A percentile compares a stretch with the other conserved stretches of the same genome.
phyloP scores from a whole-genome alignment of 73 alveolate genomes.

The Paramecium primaurelia region DNA sequence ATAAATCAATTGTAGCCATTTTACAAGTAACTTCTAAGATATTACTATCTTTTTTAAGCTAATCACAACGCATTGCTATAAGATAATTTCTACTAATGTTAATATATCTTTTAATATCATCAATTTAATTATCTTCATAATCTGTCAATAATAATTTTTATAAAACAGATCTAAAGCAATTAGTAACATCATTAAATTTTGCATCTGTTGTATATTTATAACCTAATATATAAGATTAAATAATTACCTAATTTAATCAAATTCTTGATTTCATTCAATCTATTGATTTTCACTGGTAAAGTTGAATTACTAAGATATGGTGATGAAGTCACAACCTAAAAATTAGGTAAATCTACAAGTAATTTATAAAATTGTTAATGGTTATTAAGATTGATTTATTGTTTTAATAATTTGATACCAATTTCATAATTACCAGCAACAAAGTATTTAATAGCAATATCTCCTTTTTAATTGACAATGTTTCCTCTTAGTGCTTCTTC shows the following conservation, averaged over 20 bases:
- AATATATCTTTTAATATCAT: not conserved
- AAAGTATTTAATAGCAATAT: not conserved
- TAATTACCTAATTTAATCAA: not conserved
- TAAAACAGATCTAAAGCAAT: slow-evolving; percentile 11
- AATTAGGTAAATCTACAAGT: not conserved
- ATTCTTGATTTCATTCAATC: not conserved
- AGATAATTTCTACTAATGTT: slow-evolving; percentile 7
- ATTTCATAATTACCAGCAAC: not conserved
- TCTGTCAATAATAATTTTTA: not conserved
- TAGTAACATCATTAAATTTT: slow-evolving; percentile 34
- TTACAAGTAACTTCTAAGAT: slow-evolving; percentile 52
- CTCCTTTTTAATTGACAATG: not conserved
- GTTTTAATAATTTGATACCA: not conserved
- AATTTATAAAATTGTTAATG: not conserved
- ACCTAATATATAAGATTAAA: not conserved
- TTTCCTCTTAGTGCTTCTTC: not conserved
- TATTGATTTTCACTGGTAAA: not conserved
- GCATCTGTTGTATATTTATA: slow-evolving; percentile 57
- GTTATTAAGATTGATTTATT: not conserved
- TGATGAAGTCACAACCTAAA: not conserved
- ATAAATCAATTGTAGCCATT: slow-evolving; percentile 51
- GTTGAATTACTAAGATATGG: not conserved
- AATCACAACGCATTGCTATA: slow-evolving; percentile 59
- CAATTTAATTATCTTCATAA: not conserved
- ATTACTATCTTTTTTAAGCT: not conserved